A percentile compares a stretch with the other conserved stretches of the same genome.
phyloP scores from a whole-genome alignment of 2,329 filamentous ascomycete species.

The Neoascochyta sp. region DNA sequence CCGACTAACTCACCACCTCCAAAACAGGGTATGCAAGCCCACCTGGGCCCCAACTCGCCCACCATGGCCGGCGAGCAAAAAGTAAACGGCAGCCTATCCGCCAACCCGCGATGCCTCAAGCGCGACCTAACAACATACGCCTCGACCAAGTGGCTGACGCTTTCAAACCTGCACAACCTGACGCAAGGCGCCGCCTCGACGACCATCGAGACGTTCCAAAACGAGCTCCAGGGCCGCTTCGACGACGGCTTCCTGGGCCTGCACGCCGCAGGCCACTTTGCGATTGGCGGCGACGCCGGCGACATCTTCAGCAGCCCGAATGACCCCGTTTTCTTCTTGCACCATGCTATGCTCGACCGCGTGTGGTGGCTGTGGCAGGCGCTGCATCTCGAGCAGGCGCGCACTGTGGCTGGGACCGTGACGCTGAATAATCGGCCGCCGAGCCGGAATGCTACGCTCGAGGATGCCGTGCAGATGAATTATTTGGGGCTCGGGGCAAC shows the following conservation, averaged over 20 bases:
- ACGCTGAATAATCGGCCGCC: conserved; percentile 45
- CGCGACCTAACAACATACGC: conserved; percentile 33
- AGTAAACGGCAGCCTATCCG: conserved; percentile 10
- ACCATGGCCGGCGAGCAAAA: conserved; percentile 9
- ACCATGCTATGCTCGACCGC: conserved; percentile 47
- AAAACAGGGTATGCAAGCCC: conserved; percentile 11
- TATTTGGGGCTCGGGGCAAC: conserved; percentile 23
- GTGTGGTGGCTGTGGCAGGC: conserved; percentile 50
- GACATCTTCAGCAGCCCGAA: conserved; percentile 45
- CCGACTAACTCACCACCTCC: no score
- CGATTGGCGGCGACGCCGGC: conserved; percentile 28
- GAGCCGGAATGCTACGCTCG: conserved; percentile 45
- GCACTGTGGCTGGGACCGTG: conserved; percentile 29
- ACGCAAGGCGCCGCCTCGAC: conserved; percentile 50
- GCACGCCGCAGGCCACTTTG: conserved; percentile 41
- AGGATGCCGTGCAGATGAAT: conserved; percentile 42
- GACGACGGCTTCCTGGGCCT: conserved; percentile 28
- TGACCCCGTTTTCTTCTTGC: conserved; percentile 47
- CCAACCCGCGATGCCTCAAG: conserved; percentile 33
- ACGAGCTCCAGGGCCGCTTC: conserved; percentile 20
- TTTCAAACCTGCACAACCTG: conserved; percentile 41
- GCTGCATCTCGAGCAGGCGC: conserved; percentile 12
- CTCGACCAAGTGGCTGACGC: conserved; percentile 8
- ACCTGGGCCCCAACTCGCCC: conserved; percentile 19
- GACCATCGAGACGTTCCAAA: conserved; percentile 39